Conservation (phyloP, 805 yeast species). For the Yarrowia osloensis region DNA sequence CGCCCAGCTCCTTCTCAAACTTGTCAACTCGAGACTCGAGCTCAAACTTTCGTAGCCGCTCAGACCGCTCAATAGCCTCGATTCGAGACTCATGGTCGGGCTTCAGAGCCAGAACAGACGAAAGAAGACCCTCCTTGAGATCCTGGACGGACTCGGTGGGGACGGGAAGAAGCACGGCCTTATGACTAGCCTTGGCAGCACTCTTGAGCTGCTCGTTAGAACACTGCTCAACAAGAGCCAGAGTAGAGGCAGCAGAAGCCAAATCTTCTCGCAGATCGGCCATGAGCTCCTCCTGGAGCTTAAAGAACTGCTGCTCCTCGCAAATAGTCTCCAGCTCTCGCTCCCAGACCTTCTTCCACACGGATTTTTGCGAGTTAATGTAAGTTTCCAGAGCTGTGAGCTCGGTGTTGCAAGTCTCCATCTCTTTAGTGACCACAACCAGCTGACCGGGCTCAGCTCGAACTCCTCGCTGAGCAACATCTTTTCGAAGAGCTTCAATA, state of each 20-base stretch:
- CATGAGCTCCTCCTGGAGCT: conserved; percentile 83
- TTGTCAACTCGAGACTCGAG: conserved; percentile 59
- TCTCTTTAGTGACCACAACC: conserved; percentile 62
- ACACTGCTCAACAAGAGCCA: conserved; percentile 75
- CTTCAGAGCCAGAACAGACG: conserved; percentile 72
- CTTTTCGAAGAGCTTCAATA: conserved; percentile 84
- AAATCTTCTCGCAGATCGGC: conserved; percentile 80
- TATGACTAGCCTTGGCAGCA: conserved; percentile 43
- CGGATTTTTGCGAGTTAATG: conserved; percentile 69
- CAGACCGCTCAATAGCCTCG: conserved; percentile 88
- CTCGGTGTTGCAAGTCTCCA: conserved; percentile 56
- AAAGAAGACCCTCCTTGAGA: conserved; percentile 65
- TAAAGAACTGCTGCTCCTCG: conserved; percentile 91
- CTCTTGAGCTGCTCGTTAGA: conserved; percentile 70
- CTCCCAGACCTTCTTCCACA: conserved; percentile 93
- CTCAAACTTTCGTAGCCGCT: conserved; percentile 73
- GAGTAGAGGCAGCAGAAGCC: conserved; percentile 77
- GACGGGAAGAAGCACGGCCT: conserved; percentile 37
- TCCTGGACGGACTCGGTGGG: conserved; percentile 40
- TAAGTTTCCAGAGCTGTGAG: conserved; percentile 59
- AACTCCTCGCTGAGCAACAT: conserved; percentile 89
- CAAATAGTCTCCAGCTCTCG: conserved; percentile 84
- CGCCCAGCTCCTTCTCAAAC: conserved; percentile 82
- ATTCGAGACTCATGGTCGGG: conserved; percentile 85
- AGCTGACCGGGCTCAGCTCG: conserved; percentile 76